Base-by-base conservation (phyloP, 2,329 filamentous ascomycete genomes). In the Botrytis deweyae region DNA sequence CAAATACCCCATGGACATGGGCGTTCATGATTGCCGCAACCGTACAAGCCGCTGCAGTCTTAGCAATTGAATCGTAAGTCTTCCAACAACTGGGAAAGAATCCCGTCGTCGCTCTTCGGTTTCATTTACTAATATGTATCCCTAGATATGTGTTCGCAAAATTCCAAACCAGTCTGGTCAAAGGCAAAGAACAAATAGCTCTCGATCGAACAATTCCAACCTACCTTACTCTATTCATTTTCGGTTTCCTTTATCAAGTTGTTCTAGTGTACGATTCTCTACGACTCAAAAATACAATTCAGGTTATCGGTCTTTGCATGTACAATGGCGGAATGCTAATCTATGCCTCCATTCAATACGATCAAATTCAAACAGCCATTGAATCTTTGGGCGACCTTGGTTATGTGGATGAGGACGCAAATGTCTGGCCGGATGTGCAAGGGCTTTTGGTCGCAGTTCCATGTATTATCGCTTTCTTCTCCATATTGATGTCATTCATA, bases 271-370 rank as follows among this genome's bases (percentile, higher is more conserved):
- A 94, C 88, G 96, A 99, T 85, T 96, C 95, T 25, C 87, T 99
- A 74, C 91, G 94, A 76, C 87, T 95, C 81, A 98, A 98, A 84
- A 99, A 99, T 84, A 99, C 96, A 18, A 99, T 99, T 86, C 96
- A 99, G 83, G 88, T 98, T 82, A 98, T 99, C 78, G 96, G 96
- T 63, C 88, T 99, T 44, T 97, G 95, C 84, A 85, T 97, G 74
- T 96, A 96, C 84, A 98, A 99, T 83, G 83, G 96, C 46, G 95
- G 94, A 59, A 89, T 99, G 78, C 88, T 98, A 80, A 90, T 98
- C 76, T 99, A 99, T 81, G 94, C 95, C 5, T 91, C 93, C 46
- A 94, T 98, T 73, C 95, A 99, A 83, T 92, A 95, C 79, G 92
- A 97, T 78, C 95, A 98, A 84, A 97, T 98, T 79, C 84, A 90